A percentile compares a stretch with the other conserved stretches of the same genome.
Conservation (phyloP, 2,329 filamentous ascomycete genomes). For the Claviceps cyperi region DNA sequence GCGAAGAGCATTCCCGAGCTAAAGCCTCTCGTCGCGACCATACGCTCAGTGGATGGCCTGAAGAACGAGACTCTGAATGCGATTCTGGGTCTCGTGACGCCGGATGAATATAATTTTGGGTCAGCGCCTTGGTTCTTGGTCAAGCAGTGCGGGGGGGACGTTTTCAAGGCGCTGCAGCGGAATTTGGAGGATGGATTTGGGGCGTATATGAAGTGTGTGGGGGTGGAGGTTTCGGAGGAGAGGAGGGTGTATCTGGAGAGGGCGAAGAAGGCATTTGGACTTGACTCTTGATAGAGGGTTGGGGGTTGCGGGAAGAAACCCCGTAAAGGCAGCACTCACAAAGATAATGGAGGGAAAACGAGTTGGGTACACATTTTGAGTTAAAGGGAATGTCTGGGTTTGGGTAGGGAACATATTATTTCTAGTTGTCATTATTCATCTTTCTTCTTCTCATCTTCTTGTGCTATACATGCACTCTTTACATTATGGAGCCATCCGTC, state of each 20-base stretch:
- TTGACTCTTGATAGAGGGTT: conserved; percentile 11
- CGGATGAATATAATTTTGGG: conserved; percentile 39
- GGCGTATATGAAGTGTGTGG: conserved; percentile 35
- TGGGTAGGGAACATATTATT: too few species aligned
- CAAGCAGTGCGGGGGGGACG: conserved; percentile 25
- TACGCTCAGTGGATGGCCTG: conserved; percentile 4
- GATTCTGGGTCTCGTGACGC: conserved; percentile 29
- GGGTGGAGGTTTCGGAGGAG: conserved; percentile 16
- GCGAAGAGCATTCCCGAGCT: conserved; percentile 29
- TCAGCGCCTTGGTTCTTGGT: conserved; percentile 36
- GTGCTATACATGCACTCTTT: conserved; percentile 4
- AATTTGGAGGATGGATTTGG: conserved; percentile 27
- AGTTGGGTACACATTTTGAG: too few species aligned
- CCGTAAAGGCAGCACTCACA: not conserved
- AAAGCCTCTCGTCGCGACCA: conserved; percentile 16
- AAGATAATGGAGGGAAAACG: too few species aligned
- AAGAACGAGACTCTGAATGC: conserved; percentile 17
- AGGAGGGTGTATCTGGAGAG: conserved; percentile 26
- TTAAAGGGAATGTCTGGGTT: too few species aligned
- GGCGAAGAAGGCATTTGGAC: conserved; percentile 33
- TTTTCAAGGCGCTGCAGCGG: conserved; percentile 19
- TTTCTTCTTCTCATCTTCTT: conserved; percentile 2
- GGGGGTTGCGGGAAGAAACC: too few species aligned
- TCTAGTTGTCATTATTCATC: conserved; percentile 2
- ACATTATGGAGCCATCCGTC: not conserved